Evolutionary conservation across 108 stramenopile species (phyloP).

Genomic region (Schizochytrium sp.): DNA sequence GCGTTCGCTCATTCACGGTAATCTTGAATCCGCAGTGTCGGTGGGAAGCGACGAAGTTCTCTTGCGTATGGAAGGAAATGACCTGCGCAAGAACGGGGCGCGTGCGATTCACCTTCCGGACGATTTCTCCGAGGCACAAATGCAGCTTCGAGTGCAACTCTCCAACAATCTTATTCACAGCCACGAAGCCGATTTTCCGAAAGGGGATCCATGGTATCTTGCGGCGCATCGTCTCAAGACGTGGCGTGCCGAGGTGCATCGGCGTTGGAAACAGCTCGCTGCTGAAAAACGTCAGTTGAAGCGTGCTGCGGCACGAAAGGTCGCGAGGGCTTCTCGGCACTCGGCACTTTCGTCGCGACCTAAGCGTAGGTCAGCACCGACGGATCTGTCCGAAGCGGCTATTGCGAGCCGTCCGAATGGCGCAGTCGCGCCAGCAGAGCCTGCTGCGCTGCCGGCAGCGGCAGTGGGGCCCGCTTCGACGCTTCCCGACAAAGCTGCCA

Average conservation of each 20-base stretch:
- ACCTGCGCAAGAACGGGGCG: not conserved
- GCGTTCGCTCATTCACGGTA: not conserved
- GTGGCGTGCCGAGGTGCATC: not conserved
- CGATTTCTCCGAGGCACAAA: not conserved
- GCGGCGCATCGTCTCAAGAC: not conserved
- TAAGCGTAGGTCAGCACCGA: not conserved
- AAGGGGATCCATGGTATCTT: not conserved
- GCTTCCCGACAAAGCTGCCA: too few species aligned
- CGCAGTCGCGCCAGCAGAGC: too few species aligned
- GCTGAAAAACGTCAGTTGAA: not conserved
- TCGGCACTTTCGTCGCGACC: not conserved
- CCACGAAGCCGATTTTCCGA: not conserved
- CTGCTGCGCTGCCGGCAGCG: too few species aligned
- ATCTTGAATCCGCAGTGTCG: not conserved
- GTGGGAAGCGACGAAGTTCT: not conserved
- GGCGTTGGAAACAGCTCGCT: not conserved
- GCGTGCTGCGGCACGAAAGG: not conserved
- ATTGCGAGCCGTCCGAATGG: not conserved
- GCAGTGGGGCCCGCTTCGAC: too few species aligned
- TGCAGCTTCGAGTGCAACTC: not conserved
- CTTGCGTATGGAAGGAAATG: not conserved
- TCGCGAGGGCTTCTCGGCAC: not conserved
- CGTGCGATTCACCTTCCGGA: not conserved
- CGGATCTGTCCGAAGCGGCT: not conserved
- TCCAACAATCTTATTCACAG: not conserved